A percentile compares a stretch with the other conserved stretches of the same genome.
Evolutionary conservation across 2,329 filamentous ascomycete species (phyloP).

Genomic region (Colletotrichum cereale): DNA sequence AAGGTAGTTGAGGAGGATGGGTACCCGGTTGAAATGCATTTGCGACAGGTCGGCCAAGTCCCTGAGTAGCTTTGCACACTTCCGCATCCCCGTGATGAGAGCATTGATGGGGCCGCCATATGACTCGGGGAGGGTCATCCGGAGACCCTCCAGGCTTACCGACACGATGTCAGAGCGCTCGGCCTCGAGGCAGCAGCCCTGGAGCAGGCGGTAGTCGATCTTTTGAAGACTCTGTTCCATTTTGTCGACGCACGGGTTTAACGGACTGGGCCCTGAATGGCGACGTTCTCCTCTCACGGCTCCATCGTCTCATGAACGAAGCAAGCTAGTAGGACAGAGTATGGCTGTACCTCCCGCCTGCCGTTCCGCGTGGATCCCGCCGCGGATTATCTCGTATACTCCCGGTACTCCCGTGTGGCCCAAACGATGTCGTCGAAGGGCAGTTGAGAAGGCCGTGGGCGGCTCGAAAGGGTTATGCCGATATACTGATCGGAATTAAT

Average conservation of each 20-base stretch:
- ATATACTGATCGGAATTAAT: slow-evolving; percentile 12
- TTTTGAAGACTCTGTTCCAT: slow-evolving; percentile 42
- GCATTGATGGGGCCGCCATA: slow-evolving; percentile 61
- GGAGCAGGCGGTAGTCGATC: slow-evolving; percentile 56
- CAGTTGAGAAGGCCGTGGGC: not conserved
- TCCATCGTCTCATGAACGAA: slow-evolving; percentile 3
- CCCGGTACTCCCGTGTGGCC: not conserved
- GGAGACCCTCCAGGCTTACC: slow-evolving; percentile 62
- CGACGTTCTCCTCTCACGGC: slow-evolving; percentile 13
- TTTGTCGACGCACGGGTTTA: slow-evolving; percentile 2
- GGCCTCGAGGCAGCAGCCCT: slow-evolving; percentile 68
- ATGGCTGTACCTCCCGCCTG: not conserved
- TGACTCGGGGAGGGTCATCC: slow-evolving; percentile 56
- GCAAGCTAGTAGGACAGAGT: not conserved
- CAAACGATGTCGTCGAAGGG: too few relatives aligned
- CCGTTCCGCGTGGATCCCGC: not conserved
- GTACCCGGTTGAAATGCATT: slow-evolving; percentile 62
- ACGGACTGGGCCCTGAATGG: slow-evolving; percentile 18
- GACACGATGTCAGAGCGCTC: slow-evolving; percentile 63
- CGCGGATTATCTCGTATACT: not conserved
- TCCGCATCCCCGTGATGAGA: slow-evolving; percentile 61
- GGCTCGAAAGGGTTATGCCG: not conserved
- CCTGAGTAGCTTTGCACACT: slow-evolving; percentile 60
- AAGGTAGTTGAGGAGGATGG: slow-evolving; percentile 66
- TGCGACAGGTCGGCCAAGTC: slow-evolving; percentile 68